A percentile compares a stretch with the other conserved stretches of the same genome.
Conservation (phyloP, 2,329 filamentous ascomycete species). For the Verticillium longisporum region DNA sequence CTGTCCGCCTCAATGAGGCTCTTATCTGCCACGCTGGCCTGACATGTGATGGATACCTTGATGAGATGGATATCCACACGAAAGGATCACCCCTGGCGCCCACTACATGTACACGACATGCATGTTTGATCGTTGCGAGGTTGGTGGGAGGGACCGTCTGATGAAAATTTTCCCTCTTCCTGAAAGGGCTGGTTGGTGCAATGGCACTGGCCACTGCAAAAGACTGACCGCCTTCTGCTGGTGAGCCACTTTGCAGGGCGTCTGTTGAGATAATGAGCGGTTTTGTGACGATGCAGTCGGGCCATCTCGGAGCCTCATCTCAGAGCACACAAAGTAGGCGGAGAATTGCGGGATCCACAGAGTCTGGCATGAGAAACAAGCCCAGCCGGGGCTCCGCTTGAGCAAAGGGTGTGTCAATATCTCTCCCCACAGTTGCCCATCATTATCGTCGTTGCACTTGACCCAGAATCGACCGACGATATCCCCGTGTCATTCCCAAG, state of each 20-base stretch:
- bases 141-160: neutral
- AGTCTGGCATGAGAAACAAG: neutral
- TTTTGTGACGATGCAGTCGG: neutral
- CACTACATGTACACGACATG: neutral
- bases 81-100: neutral
- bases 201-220: neutral
- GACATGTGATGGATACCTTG: slow-evolving; percentile 9
- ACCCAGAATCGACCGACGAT: neutral
- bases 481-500: neutral
- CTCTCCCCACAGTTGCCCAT: neutral
- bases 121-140: neutral
- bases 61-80: slow-evolving; percentile 4
- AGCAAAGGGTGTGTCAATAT: neutral
- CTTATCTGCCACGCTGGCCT: slow-evolving; percentile 6
- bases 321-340: neutral
- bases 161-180: neutral
- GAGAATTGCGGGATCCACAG: neutral
- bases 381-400: neutral
- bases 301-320: neutral
- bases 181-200: neutral
- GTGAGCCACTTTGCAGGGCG: neutral
- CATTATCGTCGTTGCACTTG: neutral
- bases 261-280: neutral
- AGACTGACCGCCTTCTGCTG: neutral
- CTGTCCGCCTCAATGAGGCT: slow-evolving; percentile 3